A percentile compares a stretch with the other conserved stretches of the same genome.
Evolutionary conservation across 352 stramenopile species (phyloP).

Genomic region (Globisporangium apiculatum): DNA sequence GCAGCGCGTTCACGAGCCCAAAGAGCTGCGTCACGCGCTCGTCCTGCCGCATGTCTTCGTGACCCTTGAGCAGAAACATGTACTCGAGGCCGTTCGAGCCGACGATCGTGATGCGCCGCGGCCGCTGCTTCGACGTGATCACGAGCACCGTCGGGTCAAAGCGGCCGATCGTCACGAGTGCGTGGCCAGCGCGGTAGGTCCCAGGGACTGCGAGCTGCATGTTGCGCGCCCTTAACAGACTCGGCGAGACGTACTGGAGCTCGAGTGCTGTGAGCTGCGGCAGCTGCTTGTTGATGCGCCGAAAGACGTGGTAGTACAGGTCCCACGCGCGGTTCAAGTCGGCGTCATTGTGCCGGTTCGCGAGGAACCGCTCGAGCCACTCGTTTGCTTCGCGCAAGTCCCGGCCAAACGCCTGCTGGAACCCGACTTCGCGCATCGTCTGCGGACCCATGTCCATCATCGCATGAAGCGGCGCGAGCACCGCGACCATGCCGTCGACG

Average conservation of each 20-base stretch:
- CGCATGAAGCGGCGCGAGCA: constrained; percentile 90
- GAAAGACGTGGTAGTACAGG: constrained; percentile 98
- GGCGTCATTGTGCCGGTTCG: constrained; percentile 46
- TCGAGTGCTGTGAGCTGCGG: constrained; percentile 94
- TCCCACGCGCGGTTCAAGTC: constrained; percentile 96
- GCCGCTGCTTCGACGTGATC: constrained; percentile 97
- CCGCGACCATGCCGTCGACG: constrained; percentile 93
- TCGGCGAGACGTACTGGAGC: constrained; percentile 93
- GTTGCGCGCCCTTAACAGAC: constrained; percentile 88
- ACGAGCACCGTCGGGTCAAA: constrained; percentile 94
- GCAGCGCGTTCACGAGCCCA: constrained; percentile 97
- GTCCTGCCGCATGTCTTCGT: constrained; percentile 99
- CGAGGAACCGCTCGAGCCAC: constrained; percentile 65
- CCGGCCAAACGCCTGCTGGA: constrained; percentile 89
- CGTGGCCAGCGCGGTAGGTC: constrained; percentile 64
- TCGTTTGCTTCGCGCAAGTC: constrained; percentile 84
- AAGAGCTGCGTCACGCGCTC: constrained; percentile 99
- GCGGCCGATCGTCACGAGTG: constrained; percentile 64
- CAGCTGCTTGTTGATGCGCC: constrained; percentile 85
- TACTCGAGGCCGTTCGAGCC: constrained; percentile 97
- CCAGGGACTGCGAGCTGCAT: constrained; percentile 96
- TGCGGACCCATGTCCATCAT: constrained; percentile 87
- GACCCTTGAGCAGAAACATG: constrained; percentile 98
- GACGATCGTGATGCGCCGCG: constrained; percentile 92
- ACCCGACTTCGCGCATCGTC: constrained; percentile 72